Percentiles rank a stretch among this genome's conserved stretches.
phyloP scores from a whole-genome alignment of 2,329 filamentous ascomycete species.

The Cadophora sp. region DNA sequence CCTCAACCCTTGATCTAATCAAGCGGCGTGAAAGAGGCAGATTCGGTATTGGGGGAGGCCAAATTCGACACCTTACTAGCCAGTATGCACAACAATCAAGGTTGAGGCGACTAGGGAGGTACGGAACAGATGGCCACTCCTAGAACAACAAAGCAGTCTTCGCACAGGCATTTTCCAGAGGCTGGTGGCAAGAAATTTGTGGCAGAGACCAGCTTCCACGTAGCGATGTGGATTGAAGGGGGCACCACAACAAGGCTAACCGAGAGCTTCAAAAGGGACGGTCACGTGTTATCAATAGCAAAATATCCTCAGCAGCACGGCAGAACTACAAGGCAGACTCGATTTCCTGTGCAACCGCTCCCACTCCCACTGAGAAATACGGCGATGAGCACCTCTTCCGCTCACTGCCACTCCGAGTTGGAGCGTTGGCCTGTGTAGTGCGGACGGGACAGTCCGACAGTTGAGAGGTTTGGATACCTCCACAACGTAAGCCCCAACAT shows the following conservation, averaged over 20 bases:
- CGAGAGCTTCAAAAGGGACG: background rate
- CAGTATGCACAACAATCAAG: background rate
- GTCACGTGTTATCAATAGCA: too few relatives aligned
- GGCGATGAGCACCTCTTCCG: too few relatives aligned
- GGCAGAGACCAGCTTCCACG: background rate
- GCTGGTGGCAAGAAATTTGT: background rate
- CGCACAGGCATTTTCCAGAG: background rate
- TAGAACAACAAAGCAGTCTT: background rate
- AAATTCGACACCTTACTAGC: background rate
- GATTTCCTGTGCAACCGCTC: too few relatives aligned
- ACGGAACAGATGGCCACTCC: background rate
- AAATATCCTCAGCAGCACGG: too few relatives aligned
- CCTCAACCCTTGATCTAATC: background rate
- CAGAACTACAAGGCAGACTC: too few relatives aligned
- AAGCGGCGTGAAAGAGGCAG: background rate
- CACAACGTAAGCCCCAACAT: background rate
- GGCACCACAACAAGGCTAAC: background rate
- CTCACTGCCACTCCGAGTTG: constrained; percentile 4
- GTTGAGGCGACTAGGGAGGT: background rate
- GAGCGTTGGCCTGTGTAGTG: background rate
- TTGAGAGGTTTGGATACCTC: background rate
- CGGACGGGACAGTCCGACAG: constrained; percentile 1
- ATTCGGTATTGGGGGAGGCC: background rate
- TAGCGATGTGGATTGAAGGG: background rate
- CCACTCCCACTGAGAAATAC: too few relatives aligned